Evolutionary conservation across 805 yeast species (phyloP).

Genomic region (Debaryomyces maramus): DNA sequence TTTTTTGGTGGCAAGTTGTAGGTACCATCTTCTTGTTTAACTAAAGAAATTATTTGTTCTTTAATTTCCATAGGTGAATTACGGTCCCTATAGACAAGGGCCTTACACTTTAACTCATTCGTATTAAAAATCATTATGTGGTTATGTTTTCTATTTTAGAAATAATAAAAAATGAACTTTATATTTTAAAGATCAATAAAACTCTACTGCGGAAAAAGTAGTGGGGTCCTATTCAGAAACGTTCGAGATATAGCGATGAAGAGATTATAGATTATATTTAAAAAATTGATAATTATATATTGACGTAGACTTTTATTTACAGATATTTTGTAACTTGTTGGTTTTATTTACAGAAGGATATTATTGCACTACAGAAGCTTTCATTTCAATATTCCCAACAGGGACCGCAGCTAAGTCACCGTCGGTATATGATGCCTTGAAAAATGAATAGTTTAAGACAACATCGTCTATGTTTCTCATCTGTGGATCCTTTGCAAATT

Average conservation of each 20-base stretch:
- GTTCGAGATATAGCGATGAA: too few relatives aligned
- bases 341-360: background rate
- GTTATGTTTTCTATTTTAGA: too few relatives aligned
- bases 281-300: too few relatives aligned
- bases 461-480: constrained; percentile 91
- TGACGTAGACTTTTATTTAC: too few relatives aligned
- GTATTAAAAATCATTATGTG: background rate
- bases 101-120: background rate
- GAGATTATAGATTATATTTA: too few relatives aligned
- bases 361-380: background rate
- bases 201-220: too few relatives aligned
- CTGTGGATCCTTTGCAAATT: constrained; percentile 86
- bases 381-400: constrained; percentile 11
- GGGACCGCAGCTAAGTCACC: constrained; percentile 44
- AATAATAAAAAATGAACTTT: too few relatives aligned
- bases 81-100: background rate
- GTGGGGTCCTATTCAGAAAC: too few relatives aligned
- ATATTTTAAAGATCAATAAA: too few relatives aligned
- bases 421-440: constrained; percentile 55
- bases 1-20: constrained; percentile 34
- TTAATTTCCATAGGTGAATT: background rate
- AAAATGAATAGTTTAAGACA: constrained; percentile 89
- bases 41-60: background rate
- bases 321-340: too few relatives aligned
- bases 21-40: background rate